phyloP scores from a whole-genome alignment of 352 stramenopile species.

The Phytophthora hibernalis region DNA sequence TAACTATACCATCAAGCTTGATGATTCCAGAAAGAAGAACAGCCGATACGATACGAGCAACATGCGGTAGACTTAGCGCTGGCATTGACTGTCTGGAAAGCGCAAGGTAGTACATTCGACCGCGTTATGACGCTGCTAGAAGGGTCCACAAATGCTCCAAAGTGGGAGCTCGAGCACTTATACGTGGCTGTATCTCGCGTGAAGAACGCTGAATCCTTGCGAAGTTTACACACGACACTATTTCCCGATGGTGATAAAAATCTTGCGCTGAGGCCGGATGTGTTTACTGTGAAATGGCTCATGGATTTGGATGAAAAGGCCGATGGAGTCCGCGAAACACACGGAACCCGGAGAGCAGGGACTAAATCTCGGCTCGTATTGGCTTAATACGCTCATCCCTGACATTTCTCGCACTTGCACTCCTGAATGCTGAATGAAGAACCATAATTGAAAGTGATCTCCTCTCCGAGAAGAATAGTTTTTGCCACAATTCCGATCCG shows the following conservation, averaged over 20 bases:
- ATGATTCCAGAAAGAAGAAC: not conserved
- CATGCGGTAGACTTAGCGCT: constrained; percentile 18
- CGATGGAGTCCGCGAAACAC: not conserved
- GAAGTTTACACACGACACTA: not conserved
- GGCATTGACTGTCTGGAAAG: constrained; percentile 18
- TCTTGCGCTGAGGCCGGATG: not conserved
- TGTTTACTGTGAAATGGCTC: constrained; percentile 9
- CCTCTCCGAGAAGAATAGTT: not conserved
- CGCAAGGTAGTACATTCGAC: constrained; percentile 7
- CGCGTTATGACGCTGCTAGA: constrained; percentile 3
- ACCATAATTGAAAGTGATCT: not conserved
- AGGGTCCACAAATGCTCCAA: not conserved
- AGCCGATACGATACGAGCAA: constrained; percentile 4
- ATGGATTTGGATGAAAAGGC: constrained; percentile 8
- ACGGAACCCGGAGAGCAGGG: too few relatives aligned
- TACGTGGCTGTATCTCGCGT: constrained; percentile 12
- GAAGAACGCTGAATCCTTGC: not conserved
- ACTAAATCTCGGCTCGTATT: too few relatives aligned
- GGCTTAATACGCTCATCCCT: too few relatives aligned
- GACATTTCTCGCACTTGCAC: not conserved
- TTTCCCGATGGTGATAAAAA: not conserved
- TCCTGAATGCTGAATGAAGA: not conserved
- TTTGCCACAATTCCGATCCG: not conserved
- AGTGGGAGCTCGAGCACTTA: not conserved
- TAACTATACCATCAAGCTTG: not conserved